Evolutionary conservation across 2,329 filamentous ascomycete genomes (phyloP).

Genomic region (Paramyrothecium sp.): DNA sequence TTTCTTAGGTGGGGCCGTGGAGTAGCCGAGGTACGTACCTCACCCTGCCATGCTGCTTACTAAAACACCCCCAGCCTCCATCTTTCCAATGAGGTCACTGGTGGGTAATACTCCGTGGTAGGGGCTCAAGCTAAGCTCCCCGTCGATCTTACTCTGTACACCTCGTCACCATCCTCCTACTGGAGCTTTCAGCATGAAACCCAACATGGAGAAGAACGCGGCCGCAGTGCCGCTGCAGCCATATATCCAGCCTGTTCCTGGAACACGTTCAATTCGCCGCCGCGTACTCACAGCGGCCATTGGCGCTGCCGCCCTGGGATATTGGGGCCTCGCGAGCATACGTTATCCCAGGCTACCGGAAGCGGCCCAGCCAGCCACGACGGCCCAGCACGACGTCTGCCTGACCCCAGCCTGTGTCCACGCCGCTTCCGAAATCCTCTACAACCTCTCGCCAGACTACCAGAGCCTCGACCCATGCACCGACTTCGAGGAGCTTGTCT

Average conservation of each 20-base stretch:
- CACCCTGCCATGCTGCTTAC: too few relatives aligned
- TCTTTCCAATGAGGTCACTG: not conserved
- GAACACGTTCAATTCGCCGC: not conserved
- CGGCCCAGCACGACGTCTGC: not conserved
- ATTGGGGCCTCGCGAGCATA: not conserved
- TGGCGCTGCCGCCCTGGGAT: not conserved
- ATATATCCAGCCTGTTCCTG: not conserved
- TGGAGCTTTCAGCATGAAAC: not conserved
- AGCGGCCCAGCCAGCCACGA: not conserved
- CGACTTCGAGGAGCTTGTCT: constrained; percentile 67
- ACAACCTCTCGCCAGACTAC: constrained; percentile 41
- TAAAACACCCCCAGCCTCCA: not conserved
- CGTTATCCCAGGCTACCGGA: not conserved
- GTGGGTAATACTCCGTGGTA: not conserved
- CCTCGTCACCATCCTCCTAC: not conserved
- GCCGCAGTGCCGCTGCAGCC: not conserved
- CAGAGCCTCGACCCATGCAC: constrained; percentile 64
- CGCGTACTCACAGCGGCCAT: not conserved
- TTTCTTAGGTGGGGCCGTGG: too few relatives aligned
- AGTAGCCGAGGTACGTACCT: too few relatives aligned
- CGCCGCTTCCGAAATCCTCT: constrained; percentile 26
- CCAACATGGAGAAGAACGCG: not conserved
- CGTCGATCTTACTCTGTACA: not conserved
- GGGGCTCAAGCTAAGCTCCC: not conserved
- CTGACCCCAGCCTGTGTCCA: constrained; percentile 25